Base-by-base conservation (phyloP, 257 asterid genomes). In the Haberlea rhodopensis region DNA sequence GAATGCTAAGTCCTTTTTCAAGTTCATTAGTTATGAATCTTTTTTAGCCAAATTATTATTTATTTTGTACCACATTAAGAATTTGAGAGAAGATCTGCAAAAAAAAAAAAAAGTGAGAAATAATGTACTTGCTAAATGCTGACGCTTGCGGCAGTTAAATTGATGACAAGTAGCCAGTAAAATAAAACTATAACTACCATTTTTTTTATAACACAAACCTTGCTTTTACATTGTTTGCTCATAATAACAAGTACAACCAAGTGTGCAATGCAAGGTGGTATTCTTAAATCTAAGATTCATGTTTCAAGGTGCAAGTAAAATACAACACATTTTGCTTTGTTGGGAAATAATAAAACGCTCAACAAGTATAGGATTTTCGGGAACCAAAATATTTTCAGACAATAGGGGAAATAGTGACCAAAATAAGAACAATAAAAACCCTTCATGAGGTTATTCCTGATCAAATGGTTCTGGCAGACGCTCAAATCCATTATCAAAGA, bases 401-500 rank as follows among this genome's bases (percentile, higher is more conserved):
- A 28, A 71, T 37, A 71, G 66, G 67, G 75, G 72, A 58, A 28
- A 46, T 19, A 55, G 16, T 9, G 64, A 54, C 23, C 29, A 53
- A 57, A 64, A 46, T 43, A 53, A 55, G 51, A 43, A 43, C 19
- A 55, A 48, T 37, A 70, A 40, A 32, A 68, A 54, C 63, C 74
- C 75, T 57, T 66, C 59, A 54, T n/a, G 62, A 59, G 80, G 65
- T 73, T 79, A 86, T 70, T 81, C 79, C 45, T 87, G 95, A 63
- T 78, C 87, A 65, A 94, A 94, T 48, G 95, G 99, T 76, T 94
- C 99, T 0, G 97, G 99, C 28, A 86, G 85, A 52, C 76, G 77
- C 73, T 84, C 99, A 55, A 94, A 90, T 71, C 99, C 96, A 61
- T 76, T 79, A 68, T 88, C 97, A 70, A 94, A 94, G 73, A 94